A percentile compares a stretch with the other conserved stretches of the same genome.
Evolutionary conservation across 2,329 filamentous ascomycete genomes (phyloP).

Genomic region (Thielaviopsis populi): DNA sequence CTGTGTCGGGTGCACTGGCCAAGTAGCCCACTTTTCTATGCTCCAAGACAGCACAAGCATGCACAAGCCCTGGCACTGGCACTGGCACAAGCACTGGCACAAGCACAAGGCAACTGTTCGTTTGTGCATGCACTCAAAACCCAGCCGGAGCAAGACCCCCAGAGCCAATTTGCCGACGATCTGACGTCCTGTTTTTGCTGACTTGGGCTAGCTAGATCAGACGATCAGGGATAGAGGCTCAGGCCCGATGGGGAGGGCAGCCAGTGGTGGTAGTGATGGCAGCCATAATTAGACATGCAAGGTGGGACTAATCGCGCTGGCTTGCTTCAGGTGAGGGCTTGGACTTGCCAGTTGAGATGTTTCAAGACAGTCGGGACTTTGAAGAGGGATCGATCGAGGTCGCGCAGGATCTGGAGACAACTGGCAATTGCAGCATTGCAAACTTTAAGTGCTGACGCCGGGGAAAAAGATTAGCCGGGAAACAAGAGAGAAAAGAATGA

Average conservation of each 20-base stretch:
- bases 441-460: background rate
- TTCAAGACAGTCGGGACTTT: background rate
- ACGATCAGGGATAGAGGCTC: background rate
- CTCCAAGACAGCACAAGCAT: too few species aligned
- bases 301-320: background rate
- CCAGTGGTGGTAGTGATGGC: background rate
- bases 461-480: background rate
- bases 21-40: background rate
- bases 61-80: background rate
- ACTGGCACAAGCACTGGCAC: background rate
- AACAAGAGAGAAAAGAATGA: background rate
- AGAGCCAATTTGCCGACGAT: slow-evolving; percentile 1
- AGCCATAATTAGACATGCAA: background rate
- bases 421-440: too few species aligned
- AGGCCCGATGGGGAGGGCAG: background rate
- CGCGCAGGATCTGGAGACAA: background rate
- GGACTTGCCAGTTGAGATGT: background rate
- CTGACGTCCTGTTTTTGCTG: background rate
- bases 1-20: background rate
- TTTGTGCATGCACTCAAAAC: background rate
- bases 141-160: background rate
- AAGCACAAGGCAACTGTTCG: background rate
- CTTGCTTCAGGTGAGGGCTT: background rate
- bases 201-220: background rate
- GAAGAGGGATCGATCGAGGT: background rate